phyloP scores from a whole-genome alignment of 108 stramenopile genomes.

The Nitzschia palea region DNA sequence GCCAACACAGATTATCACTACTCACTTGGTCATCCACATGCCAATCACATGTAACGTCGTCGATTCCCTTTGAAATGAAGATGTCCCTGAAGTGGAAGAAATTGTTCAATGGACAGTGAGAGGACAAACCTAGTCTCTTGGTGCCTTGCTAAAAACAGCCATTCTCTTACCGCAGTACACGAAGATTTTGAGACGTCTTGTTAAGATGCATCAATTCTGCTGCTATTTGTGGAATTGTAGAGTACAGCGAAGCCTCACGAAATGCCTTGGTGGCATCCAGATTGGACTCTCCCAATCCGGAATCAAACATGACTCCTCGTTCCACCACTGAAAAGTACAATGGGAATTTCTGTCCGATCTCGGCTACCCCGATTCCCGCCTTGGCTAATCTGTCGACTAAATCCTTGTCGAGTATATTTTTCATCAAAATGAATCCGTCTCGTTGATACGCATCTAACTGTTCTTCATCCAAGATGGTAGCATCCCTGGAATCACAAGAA shows the following conservation, averaged over 20 bases:
- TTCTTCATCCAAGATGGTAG: neutral
- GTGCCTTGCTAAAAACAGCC: neutral
- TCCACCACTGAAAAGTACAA: slow-evolving; percentile 13
- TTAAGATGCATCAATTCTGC: slow-evolving; percentile 15
- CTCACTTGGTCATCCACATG: slow-evolving; percentile 34
- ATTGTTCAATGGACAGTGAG: neutral
- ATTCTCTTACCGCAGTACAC: slow-evolving; percentile 2
- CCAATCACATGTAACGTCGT: slow-evolving; percentile 34
- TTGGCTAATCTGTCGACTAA: neutral
- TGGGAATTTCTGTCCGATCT: neutral
- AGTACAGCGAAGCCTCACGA: slow-evolving; percentile 3
- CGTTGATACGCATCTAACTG: slow-evolving; percentile 7
- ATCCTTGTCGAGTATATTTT: neutral
- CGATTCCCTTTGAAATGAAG: slow-evolving; percentile 23
- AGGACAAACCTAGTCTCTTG: too few species aligned
- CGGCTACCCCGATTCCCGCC: neutral
- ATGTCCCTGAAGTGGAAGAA: slow-evolving; percentile 6
- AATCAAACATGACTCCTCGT: slow-evolving; percentile 1
- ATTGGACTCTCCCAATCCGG: neutral
- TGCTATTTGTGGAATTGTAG: slow-evolving; percentile 13
- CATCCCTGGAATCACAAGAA: neutral
- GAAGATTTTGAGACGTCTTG: neutral
- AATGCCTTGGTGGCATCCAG: neutral
- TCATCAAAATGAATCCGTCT: slow-evolving; percentile 18
- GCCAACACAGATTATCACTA: neutral